Evolutionary conservation across 2,329 filamentous ascomycete species (phyloP), one percentile per base, ranked within the genome.

Genomic region (Reticulascus tulasneorum): DNA sequence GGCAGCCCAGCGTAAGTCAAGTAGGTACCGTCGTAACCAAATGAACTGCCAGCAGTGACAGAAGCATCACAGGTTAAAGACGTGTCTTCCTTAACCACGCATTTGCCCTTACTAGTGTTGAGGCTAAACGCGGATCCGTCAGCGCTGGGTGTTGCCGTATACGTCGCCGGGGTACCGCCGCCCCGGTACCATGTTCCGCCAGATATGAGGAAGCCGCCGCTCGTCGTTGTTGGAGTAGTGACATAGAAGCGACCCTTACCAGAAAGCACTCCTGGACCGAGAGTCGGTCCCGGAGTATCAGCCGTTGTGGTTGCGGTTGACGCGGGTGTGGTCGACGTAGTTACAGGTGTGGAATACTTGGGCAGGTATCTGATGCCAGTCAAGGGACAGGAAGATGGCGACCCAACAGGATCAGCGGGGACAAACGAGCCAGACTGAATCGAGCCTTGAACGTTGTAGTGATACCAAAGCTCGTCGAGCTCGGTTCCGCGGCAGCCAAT

Each of bases 351-450:
- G 32, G 17, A 15, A 22, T 30, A 23, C 60, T 85, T 85, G 22
- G 79, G 78, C 8, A 75, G 58, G 54, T 86, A 86, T 50, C 75
- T 75, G 53, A 89, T 52, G 8, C 56, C 77, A 4, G 77, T 79
- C 0, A 60, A 69, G 1, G 83, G 78, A 56, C 86, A 90, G 27
- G 66, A 75, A 18, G 79, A 78, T 31, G 69, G 73, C 10, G 71
- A 69, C 24, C 79, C 75, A 47, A 79, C 73, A 38, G 59, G 71
- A 26, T 71, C 64, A 3, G 73, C 58, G 11, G 79, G 59, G 18
- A 79, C 67, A 49, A 84, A 86, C 3, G 71, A 56, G 22, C 80
- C 83, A 3, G 66, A 68, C 50, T 82, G 73, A 1, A 82, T 56
- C 16, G 73, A 77, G 8, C 74, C 75, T 24, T 66, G 60, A 21